phyloP scores from a whole-genome alignment of 352 stramenopile genomes.

The Globisporangium cederbergense region DNA sequence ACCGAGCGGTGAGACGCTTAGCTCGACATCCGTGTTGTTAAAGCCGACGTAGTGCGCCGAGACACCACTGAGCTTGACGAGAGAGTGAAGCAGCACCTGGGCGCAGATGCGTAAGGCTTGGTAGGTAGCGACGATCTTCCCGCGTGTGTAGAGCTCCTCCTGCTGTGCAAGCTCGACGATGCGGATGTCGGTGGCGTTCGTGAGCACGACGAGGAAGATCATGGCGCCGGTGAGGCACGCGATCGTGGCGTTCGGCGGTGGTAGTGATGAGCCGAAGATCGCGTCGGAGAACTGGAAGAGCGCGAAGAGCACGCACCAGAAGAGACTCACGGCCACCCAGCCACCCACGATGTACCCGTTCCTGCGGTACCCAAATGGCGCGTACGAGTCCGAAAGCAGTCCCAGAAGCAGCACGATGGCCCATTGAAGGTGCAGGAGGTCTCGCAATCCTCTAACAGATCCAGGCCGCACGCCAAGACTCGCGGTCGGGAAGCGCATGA shows the following conservation, averaged over 20 bases:
- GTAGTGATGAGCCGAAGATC: slow-evolving; percentile 12
- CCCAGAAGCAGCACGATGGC: slow-evolving; percentile 29
- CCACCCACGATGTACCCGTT: slow-evolving; percentile 77
- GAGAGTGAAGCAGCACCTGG: slow-evolving; percentile 21
- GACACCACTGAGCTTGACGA: slow-evolving; percentile 20
- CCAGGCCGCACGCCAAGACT: slow-evolving; percentile 12
- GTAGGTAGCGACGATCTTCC: slow-evolving; percentile 31
- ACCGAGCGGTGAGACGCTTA: slow-evolving; percentile 17
- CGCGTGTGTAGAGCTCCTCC: slow-evolving; percentile 29
- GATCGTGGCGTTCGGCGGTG: slow-evolving; percentile 14
- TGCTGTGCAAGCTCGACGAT: slow-evolving; percentile 46
- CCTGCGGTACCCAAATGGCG: slow-evolving; percentile 28
- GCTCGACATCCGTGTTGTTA: not conserved
- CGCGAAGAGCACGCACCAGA: slow-evolving; percentile 30
- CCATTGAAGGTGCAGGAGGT: slow-evolving; percentile 32
- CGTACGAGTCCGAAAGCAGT: slow-evolving; percentile 29
- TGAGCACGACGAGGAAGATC: slow-evolving; percentile 27
- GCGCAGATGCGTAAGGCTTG: slow-evolving; percentile 26
- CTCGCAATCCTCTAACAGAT: slow-evolving; percentile 14
- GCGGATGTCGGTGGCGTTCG: slow-evolving; percentile 33
- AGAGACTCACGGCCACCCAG: slow-evolving; percentile 23
- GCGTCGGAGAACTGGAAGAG: slow-evolving; percentile 17
- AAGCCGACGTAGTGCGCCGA: not conserved
- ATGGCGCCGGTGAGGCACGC: slow-evolving; percentile 23
- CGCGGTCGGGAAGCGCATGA: slow-evolving; percentile 12